phyloP scores from a whole-genome alignment of 306 rosid species.

The Malus sieversii region DNA sequence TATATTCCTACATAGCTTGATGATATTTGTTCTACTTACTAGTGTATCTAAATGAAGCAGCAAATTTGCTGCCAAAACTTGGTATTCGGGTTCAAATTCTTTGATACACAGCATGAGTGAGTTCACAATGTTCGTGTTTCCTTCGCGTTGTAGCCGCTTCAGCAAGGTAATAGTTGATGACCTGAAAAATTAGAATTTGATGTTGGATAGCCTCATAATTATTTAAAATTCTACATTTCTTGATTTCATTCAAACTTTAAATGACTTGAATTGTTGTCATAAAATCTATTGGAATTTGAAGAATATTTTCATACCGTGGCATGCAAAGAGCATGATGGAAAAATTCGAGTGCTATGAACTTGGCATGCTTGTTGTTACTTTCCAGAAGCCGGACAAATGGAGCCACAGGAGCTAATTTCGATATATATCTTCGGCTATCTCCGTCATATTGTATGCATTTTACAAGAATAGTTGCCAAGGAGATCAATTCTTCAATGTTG shows the following conservation, averaged over 20 bases:
- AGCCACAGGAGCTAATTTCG: constrained; percentile 52
- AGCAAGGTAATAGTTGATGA: constrained; percentile 53
- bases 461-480: constrained; percentile 63
- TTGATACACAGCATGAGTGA: constrained; percentile 44
- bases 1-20: neutral
- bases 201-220: neutral
- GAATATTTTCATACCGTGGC: constrained; percentile 46
- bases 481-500: constrained; percentile 47
- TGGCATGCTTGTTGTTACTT: constrained; percentile 42
- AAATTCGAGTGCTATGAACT: constrained; percentile 53
- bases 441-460: constrained; percentile 63
- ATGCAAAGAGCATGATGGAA: constrained; percentile 64
- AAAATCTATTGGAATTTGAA: neutral
- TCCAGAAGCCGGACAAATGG: constrained; percentile 54
- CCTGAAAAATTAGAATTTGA: constrained; percentile 24
- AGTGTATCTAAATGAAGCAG: constrained; percentile 54
- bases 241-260: neutral
- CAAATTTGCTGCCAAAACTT: constrained; percentile 60
- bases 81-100: constrained; percentile 57
- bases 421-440: constrained; percentile 54
- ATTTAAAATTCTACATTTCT: neutral
- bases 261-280: neutral
- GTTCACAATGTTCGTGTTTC: constrained; percentile 40
- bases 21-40: constrained; percentile 28
- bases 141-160: constrained; percentile 53